Evolutionary conservation across 1,284 basidiomycete species (phyloP), one percentile per base, ranked within the genome.

Genomic region (Prillingera fragicola): DNA sequence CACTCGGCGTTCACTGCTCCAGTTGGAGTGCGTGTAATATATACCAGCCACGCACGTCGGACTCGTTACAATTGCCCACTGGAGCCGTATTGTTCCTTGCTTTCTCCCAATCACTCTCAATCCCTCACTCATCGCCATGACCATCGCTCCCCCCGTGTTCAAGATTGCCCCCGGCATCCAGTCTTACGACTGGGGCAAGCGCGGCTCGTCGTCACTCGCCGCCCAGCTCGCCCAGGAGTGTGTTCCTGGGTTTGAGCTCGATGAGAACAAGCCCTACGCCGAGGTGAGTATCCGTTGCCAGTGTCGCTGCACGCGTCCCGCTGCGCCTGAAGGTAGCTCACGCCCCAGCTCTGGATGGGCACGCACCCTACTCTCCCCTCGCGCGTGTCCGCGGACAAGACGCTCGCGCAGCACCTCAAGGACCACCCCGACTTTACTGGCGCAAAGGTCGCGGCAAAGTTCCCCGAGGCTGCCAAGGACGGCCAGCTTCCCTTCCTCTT

Each of bases 311-410:
- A 8, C n/a, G 38, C 31, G n/a, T 12, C 35, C 19, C 33, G 33
- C 37, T 28, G 18, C 17, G 25, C 17, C 33, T 7, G 36, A 24
- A 33, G 12, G 4, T 14, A 8, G 22, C 22, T 8, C 12, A 8
- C 17, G 33, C 24, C 19, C 26, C 50, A 94, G 88, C 74, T 95
- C 33, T 99, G 95, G 95, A 98, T 98, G 94, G 95, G 95, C 14
- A 97, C 95, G 0, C 95, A 98, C 63, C 79, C 87, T 1, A 87
- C 79, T 19, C 80, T 89, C 9, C 94, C 94, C 0, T 91, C 90
- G 3, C 78, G 74, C 35, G 71, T 87, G 19, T 72, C 72, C 4
- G 71, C 76, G 19, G 70, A 71, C 10, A 60, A 64, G 50, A 69
- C 60, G 35, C 80, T 90, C 32, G 77, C 80, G 2, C 72, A 79